These are phyloP conservation scores for Blastobotrys elegans DNA, from an alignment of 1,139 yeast species.

Conservation along the genomic window DNA sequence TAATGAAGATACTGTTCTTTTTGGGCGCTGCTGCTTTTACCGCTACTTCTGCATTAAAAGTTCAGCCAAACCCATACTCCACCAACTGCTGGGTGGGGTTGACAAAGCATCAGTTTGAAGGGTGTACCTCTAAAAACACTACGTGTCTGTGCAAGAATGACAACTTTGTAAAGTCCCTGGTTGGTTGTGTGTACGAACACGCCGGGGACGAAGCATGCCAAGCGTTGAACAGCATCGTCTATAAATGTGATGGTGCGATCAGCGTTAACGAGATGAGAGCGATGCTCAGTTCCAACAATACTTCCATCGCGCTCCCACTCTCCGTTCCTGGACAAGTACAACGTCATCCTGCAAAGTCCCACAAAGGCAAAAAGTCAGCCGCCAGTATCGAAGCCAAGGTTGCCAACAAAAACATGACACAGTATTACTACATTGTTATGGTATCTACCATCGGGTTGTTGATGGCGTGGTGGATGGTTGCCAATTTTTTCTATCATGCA, in stretches of 20 bases:
- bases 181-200: slow-evolving; percentile 24
- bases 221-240: background rate
- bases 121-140: background rate
- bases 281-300: too few relatives aligned
- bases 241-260: background rate
- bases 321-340: too few relatives aligned
- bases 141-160: slow-evolving; percentile 14
- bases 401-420: background rate
- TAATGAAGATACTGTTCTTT: too few relatives aligned
- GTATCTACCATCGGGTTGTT: background rate
- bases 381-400: background rate
- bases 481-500: slow-evolving; percentile 12
- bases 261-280: too few relatives aligned
- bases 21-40: too few relatives aligned
- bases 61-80: background rate
- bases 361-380: background rate
- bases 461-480: slow-evolving; percentile 9
- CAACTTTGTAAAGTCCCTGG: slow-evolving; percentile 9
- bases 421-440: background rate
- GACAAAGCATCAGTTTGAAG: background rate
- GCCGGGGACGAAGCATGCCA: background rate
- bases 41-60: too few relatives aligned
- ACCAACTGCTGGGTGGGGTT: background rate
- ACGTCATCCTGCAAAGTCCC: too few relatives aligned
- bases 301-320: too few relatives aligned